phyloP scores from a whole-genome alignment of 177 flowering plant genomes.

The Vitis hybrid region DNA sequence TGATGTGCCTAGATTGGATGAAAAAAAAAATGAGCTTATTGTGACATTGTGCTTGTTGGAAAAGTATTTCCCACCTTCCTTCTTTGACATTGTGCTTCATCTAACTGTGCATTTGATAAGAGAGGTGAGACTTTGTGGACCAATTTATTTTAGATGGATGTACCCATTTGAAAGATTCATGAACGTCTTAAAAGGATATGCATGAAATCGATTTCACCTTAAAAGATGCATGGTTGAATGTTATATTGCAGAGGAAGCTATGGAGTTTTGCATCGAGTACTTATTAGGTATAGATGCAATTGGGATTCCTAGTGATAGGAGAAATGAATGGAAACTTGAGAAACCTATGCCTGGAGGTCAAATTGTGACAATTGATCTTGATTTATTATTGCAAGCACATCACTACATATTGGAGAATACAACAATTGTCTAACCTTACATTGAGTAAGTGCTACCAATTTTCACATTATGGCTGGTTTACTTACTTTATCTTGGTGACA shows the following conservation, averaged over 20 bases:
- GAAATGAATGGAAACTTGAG: background rate
- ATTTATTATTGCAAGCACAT: no score
- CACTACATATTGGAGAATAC: no score
- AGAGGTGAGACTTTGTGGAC: background rate
- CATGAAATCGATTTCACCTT: background rate
- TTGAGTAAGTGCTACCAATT: no score
- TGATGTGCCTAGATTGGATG: background rate
- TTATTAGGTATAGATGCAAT: no score
- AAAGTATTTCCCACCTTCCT: conserved; percentile 8
- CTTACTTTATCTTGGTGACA: no score
- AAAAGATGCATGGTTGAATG: conserved; percentile 1
- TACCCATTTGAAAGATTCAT: background rate
- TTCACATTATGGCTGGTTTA: no score
- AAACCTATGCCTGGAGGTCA: no score
- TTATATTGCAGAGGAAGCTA: background rate
- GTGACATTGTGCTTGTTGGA: background rate
- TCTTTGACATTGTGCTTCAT: background rate
- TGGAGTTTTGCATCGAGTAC: background rate
- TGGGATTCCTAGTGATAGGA: background rate
- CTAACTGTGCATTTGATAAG: conserved; percentile 7
- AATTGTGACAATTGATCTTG: no score
- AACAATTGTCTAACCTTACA: no score
- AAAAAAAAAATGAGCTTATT: background rate
- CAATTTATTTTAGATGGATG: no score
- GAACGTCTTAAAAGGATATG: background rate